These are phyloP conservation scores for Acrocalymma vagum DNA, from an alignment of 2,329 filamentous ascomycete genomes.

Conservation along the genomic window DNA sequence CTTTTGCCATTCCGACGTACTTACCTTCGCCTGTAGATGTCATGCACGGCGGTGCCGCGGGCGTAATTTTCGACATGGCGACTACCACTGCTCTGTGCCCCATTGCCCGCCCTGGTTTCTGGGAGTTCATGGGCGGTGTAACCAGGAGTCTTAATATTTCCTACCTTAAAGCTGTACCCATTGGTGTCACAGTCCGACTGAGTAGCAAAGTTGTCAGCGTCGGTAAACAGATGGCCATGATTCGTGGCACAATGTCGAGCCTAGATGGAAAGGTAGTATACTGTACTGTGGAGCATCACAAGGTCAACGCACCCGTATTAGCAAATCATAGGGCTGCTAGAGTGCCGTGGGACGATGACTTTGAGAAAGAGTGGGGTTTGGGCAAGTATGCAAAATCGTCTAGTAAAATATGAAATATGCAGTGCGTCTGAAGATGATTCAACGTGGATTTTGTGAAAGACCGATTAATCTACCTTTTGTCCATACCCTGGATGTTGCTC, in stretches of 20 bases:
- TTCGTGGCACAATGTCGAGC: slow-evolving; percentile 59
- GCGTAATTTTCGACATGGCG: slow-evolving; percentile 51
- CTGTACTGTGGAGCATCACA: slow-evolving; percentile 63
- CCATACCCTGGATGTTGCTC: too few species aligned
- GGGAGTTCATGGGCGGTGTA: slow-evolving; percentile 63
- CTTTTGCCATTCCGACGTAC: slow-evolving; percentile 6
- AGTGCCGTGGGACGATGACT: slow-evolving; percentile 56
- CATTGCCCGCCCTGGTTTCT: slow-evolving; percentile 57
- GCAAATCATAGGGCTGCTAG: slow-evolving; percentile 49
- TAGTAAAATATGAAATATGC: too few species aligned
- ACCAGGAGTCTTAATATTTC: slow-evolving; percentile 61
- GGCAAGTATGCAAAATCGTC: slow-evolving; percentile 13
- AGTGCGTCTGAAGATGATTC: too few species aligned
- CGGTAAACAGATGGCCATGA: slow-evolving; percentile 62
- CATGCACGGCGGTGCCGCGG: slow-evolving; percentile 51
- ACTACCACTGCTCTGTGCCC: slow-evolving; percentile 61
- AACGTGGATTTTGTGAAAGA: too few species aligned
- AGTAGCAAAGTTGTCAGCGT: slow-evolving; percentile 54
- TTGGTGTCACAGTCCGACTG: slow-evolving; percentile 55
- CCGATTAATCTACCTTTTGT: too few species aligned
- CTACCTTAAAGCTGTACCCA: slow-evolving; percentile 59
- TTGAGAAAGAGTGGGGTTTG: slow-evolving; percentile 40
- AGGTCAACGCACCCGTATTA: slow-evolving; percentile 55
- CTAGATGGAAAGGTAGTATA: slow-evolving; percentile 58
- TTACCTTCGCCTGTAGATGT: too few species aligned